Evolutionary conservation across 495 filamentous ascomycete species (phyloP).

Genomic region (Tuber indicum): DNA sequence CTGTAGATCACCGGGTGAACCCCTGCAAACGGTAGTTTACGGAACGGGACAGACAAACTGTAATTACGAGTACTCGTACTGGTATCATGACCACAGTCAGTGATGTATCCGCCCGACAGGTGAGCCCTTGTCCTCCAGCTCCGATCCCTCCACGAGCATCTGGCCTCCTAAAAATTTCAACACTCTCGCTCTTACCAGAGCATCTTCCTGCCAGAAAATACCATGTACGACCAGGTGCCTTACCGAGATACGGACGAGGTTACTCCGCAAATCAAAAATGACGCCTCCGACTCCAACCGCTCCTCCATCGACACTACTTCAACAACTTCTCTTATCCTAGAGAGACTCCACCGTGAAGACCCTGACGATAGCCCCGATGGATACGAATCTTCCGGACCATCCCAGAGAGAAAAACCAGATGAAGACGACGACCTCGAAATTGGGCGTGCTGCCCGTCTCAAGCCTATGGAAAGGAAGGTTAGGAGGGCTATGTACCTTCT

Average conservation of each 20-base stretch:
- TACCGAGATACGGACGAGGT: conserved; percentile 26
- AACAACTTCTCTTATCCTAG: conserved; percentile 70
- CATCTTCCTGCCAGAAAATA: background rate
- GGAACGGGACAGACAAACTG: background rate
- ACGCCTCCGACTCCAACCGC: conserved; percentile 41
- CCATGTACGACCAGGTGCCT: conserved; percentile 26
- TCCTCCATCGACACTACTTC: conserved; percentile 61
- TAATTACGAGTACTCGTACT: background rate
- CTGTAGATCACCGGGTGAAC: background rate
- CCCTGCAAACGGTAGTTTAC: background rate
- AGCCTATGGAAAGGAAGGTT: conserved; percentile 55
- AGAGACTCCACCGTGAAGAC: conserved; percentile 51
- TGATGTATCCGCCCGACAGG: background rate
- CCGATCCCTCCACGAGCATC: background rate
- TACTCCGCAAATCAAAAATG: background rate
- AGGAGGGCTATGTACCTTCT: conserved; percentile 63
- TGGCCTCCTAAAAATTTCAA: background rate
- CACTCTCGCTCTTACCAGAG: background rate
- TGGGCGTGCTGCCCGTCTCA: conserved; percentile 32
- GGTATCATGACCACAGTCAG: background rate
- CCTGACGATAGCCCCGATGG: conserved; percentile 2
- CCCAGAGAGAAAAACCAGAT: conserved; percentile 45
- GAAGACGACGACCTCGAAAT: conserved; percentile 45
- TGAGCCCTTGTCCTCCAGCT: background rate
- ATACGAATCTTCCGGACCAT: conserved; percentile 16